Evolutionary conservation across 1,139 yeast species (phyloP), one percentile per base, ranked within the genome.

Genomic region (Saccharomycopsis crataegensis): DNA sequence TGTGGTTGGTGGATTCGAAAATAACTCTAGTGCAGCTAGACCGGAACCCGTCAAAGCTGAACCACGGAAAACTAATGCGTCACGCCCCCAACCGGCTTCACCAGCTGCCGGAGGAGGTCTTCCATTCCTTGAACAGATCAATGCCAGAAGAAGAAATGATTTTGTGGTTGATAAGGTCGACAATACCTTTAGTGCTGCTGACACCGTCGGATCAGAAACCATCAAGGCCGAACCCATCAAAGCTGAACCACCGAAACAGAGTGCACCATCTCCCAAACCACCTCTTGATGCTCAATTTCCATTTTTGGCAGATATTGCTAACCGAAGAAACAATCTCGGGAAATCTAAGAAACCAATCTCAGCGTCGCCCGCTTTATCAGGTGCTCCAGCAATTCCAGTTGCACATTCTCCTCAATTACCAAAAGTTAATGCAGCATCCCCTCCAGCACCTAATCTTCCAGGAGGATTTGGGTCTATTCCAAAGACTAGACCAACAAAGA

Each of bases 401-500:
- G 57, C 63, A 14, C 34, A 59, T n/a, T 63, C 65, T 1, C 63
- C 70, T 5, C 60, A 65, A 22, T 56, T 62, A 16, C 71, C 74
- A 9, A 49, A 58, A 2, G 46, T 59, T 11, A 37, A 37, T 16
- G 45, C 54, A 7, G 12, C 51, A 6, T 41, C 56, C 1, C 56
- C 56, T 6, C 17, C 50, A 28, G 38, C 38, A 9, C 32, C 55
- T 33, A 46, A 11, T 11, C 14, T 33, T 48, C 48, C 50, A 22
- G 28, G 28, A 22, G 28, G 28, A 22, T 22, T 22, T 22, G 28
- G 28, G 34, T 52, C 32, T 31, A 42, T 47, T 38, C 43, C 41
- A 22, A 51, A 51, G 12, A 46, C 47, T 14, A 22, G 28, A 49
- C 56, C 9, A 36, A 36, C 17, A 9, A 33, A 34, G 28, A 32